Evolutionary conservation across 2,329 filamentous ascomycete species (phyloP).

Genomic region (Helotiales sp.): DNA sequence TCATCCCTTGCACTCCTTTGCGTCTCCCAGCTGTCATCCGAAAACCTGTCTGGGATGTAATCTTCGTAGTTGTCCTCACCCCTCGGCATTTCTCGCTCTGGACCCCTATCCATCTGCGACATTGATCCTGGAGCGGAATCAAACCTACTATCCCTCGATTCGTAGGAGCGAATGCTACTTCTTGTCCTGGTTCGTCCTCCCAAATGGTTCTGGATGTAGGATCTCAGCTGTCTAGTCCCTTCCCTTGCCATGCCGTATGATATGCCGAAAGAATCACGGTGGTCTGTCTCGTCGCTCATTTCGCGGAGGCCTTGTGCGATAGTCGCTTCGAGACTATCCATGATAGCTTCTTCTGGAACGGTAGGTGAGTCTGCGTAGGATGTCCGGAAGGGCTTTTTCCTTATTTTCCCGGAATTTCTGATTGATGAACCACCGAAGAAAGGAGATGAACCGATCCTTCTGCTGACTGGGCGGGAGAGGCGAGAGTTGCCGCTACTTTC

Average conservation of each 20-base stretch:
- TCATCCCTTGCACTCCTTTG: conserved; percentile 23
- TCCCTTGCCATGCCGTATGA: conserved; percentile 37
- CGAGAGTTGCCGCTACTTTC: conserved; percentile 21
- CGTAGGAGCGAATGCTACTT: conserved; percentile 28
- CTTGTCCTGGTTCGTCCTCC: conserved; percentile 23
- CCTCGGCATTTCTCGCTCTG: neutral
- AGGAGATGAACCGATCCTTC: conserved; percentile 37
- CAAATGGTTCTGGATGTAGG: conserved; percentile 33
- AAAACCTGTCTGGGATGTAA: conserved; percentile 27
- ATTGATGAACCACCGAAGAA: conserved; percentile 38
- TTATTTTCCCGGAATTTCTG: conserved; percentile 25
- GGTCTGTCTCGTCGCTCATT: conserved; percentile 19
- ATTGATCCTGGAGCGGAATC: conserved; percentile 33
- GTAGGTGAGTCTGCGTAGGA: conserved; percentile 38
- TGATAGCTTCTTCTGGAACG: conserved; percentile 35
- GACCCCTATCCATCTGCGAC: conserved; percentile 18
- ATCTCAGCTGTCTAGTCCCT: conserved; percentile 38
- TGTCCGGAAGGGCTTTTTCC: conserved; percentile 22
- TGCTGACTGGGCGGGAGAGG: conserved; percentile 33
- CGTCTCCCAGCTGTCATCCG: conserved; percentile 36
- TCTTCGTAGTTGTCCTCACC: conserved; percentile 27
- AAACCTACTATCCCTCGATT: conserved; percentile 38
- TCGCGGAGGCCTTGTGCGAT: conserved; percentile 18
- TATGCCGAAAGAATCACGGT: conserved; percentile 35
- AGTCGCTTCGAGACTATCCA: conserved; percentile 20